Conservation (phyloP, 2,329 filamentous ascomycete genomes). For the Aureobasidium sp. region DNA sequence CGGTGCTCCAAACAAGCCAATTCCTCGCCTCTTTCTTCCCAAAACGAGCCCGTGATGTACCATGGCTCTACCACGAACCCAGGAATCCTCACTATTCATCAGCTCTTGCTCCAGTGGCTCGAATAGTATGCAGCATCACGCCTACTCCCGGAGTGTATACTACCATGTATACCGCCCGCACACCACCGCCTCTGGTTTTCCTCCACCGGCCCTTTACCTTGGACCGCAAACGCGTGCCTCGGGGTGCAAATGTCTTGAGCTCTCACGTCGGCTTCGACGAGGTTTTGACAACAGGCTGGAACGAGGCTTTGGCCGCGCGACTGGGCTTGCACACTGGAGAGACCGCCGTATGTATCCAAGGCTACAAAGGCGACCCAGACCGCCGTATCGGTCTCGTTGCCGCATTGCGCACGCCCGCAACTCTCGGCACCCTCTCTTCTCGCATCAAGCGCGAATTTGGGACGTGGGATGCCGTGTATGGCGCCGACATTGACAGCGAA, state of each 20-base stretch:
- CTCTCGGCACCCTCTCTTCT: not conserved
- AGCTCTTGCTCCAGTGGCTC: not conserved
- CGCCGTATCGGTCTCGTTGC: constrained; percentile 32
- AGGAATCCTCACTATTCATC: not conserved
- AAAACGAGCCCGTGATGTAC: constrained; percentile 3
- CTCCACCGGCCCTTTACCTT: constrained; percentile 11
- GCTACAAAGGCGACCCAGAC: constrained; percentile 31
- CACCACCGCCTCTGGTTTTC: not conserved
- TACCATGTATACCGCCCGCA: not conserved
- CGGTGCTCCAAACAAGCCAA: not conserved
- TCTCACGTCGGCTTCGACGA: constrained; percentile 26
- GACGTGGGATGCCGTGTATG: not conserved
- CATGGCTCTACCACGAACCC: constrained; percentile 8
- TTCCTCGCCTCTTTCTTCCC: constrained; percentile 11
- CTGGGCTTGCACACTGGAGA: constrained; percentile 23
- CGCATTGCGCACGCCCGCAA: constrained; percentile 13
- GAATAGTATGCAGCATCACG: constrained; percentile 6
- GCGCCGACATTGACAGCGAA: not conserved
- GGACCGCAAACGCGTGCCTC: not conserved
- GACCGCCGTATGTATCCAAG: constrained; percentile 27
- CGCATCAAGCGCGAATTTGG: constrained; percentile 8
- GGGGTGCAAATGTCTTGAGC: not conserved
- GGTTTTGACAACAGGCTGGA: constrained; percentile 32
- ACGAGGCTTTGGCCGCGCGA: constrained; percentile 25
- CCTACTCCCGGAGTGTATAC: constrained; percentile 11